A percentile compares a stretch with the other conserved stretches of the same genome.
These are phyloP conservation scores for Ganoderma multipileum DNA, from an alignment of 1,284 basidiomycete genomes.

Conservation along the genomic window DNA sequence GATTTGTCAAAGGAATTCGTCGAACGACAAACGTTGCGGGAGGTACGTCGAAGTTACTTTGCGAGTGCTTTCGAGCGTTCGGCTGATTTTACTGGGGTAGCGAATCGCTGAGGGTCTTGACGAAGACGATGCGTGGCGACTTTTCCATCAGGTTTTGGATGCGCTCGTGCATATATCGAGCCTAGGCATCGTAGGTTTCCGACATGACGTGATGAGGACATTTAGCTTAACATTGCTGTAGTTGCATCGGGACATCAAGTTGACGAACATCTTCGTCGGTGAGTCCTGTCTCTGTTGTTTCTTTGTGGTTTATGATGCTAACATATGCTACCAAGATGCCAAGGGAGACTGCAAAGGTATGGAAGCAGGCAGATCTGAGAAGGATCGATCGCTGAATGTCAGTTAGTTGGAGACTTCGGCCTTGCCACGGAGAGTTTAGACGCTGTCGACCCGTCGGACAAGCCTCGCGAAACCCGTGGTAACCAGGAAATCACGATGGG, in stretches of 20 bases:
- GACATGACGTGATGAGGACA: background rate
- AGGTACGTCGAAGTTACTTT: constrained; percentile 51
- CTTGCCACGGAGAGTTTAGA: constrained; percentile 86
- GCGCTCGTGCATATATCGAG: constrained; percentile 92
- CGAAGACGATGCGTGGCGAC: constrained; percentile 88
- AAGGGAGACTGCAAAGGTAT: constrained; percentile 89
- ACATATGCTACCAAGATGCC: constrained; percentile 64
- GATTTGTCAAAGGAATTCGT: constrained; percentile 77
- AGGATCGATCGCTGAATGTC: background rate
- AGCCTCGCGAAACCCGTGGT: constrained; percentile 44
- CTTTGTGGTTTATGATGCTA: background rate
- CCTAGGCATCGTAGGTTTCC: constrained; percentile 73
- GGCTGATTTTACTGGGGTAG: constrained; percentile 42
- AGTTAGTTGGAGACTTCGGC: constrained; percentile 89
- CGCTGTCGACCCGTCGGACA: constrained; percentile 72
- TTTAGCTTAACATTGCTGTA: constrained; percentile 36
- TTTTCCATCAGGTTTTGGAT: constrained; percentile 93
- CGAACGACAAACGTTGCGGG: constrained; percentile 84
- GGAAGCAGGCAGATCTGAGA: background rate
- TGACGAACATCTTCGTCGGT: constrained; percentile 93
- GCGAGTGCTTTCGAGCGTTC: background rate
- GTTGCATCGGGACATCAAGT: constrained; percentile 93
- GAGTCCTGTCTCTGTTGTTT: constrained; percentile 28
- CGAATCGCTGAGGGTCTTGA: constrained; percentile 81
- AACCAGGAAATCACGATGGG: constrained; percentile 79